Conservation (phyloP, 768 basidiomycete genomes). For the Epithele typhae region DNA sequence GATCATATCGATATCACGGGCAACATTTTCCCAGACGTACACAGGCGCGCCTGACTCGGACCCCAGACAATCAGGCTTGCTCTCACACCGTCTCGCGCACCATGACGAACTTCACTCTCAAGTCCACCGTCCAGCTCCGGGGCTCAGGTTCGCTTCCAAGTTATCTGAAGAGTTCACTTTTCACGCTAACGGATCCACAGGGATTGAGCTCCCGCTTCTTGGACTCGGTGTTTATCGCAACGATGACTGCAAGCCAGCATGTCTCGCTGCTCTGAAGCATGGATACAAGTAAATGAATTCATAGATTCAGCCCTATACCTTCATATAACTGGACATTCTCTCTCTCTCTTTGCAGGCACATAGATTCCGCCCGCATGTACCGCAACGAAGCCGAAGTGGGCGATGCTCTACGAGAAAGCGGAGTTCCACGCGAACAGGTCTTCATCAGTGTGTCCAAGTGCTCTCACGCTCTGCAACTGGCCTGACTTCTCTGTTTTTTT, state of each 20-base stretch:
- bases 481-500: neutral
- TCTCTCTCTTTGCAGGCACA: conserved; percentile 40
- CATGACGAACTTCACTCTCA: conserved; percentile 21
- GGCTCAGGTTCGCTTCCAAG: conserved; percentile 28
- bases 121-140: conserved; percentile 29
- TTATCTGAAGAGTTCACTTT: neutral
- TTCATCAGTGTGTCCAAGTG: conserved; percentile 67
- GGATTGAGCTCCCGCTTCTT: conserved; percentile 56
- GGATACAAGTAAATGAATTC: conserved; percentile 54
- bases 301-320: neutral
- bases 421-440: conserved; percentile 50
- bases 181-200: conserved; percentile 27
- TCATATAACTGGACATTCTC: no score
- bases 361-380: conserved; percentile 73
- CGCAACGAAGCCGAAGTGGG: conserved; percentile 61
- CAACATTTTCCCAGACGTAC: no score
- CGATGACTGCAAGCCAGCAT: conserved; percentile 48
- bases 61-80: no score
- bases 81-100: conserved; percentile 2
- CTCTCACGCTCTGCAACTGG: neutral
- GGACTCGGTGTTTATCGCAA: conserved; percentile 74
- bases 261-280: conserved; percentile 53
- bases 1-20: no score
- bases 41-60: no score
- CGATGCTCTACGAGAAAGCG: conserved; percentile 52